phyloP scores from a whole-genome alignment of 495 filamentous ascomycete species.

The Achaetomiella virescens region DNA sequence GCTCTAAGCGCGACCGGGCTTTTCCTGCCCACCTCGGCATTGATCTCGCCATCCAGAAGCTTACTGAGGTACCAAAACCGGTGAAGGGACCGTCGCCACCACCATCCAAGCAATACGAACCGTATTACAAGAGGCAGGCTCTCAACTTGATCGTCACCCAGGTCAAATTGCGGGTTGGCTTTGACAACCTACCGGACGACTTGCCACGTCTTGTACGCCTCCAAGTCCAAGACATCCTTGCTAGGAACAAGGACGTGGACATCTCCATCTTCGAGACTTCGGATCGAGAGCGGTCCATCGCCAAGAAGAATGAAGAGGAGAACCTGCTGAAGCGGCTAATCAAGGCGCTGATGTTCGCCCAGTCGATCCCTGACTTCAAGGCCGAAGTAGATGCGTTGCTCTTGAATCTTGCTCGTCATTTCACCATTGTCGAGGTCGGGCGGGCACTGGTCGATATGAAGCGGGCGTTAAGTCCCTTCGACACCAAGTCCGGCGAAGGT shows the following conservation, averaged over 20 bases:
- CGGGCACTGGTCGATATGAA: slow-evolving; percentile 68
- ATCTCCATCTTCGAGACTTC: slow-evolving; percentile 60
- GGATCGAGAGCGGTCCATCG: slow-evolving; percentile 72
- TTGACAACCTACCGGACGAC: slow-evolving; percentile 83
- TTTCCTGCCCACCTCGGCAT: slow-evolving; percentile 82
- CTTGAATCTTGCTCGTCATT: slow-evolving; percentile 76
- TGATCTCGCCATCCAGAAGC: slow-evolving; percentile 78
- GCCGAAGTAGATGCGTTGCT: slow-evolving; percentile 66
- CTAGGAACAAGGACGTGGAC: slow-evolving; percentile 56
- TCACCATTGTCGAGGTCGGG: slow-evolving; percentile 86
- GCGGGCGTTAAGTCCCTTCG: slow-evolving; percentile 66
- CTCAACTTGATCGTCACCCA: slow-evolving; percentile 79
- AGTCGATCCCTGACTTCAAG: slow-evolving; percentile 73
- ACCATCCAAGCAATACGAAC: slow-evolving; percentile 60
- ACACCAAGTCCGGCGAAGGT: slow-evolving; percentile 79
- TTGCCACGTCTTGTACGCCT: slow-evolving; percentile 76
- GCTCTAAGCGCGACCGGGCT: slow-evolving; percentile 76
- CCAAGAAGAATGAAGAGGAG: slow-evolving; percentile 81
- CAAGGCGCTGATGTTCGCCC: slow-evolving; percentile 80
- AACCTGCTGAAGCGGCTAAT: slow-evolving; percentile 73
- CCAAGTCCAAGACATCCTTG: slow-evolving; percentile 78
- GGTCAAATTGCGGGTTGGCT: slow-evolving; percentile 81
- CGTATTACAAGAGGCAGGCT: slow-evolving; percentile 89
- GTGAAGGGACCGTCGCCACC: slow-evolving; percentile 26
- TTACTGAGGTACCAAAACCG: slow-evolving; percentile 69